A percentile compares a stretch with the other conserved stretches of the same genome.
Conservation (phyloP, 1,284 basidiomycete genomes). For the Marasmius sp. region DNA sequence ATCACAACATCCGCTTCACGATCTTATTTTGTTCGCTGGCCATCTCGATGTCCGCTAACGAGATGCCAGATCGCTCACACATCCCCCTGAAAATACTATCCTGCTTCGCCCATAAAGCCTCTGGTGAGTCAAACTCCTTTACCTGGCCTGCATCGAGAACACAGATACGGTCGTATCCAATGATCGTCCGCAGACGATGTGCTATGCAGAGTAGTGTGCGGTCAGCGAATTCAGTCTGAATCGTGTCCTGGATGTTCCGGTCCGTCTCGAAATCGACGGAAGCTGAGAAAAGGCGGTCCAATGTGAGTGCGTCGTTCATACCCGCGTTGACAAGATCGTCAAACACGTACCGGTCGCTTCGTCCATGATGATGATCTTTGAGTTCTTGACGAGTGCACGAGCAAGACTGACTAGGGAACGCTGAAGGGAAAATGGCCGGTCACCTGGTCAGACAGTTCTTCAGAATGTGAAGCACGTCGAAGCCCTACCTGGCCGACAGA, state of each 20-base stretch:
- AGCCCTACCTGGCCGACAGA: slow-evolving; percentile 6
- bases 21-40: slow-evolving; percentile 3
- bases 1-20: neutral
- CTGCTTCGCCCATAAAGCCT: slow-evolving; percentile 1
- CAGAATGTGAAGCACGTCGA: neutral
- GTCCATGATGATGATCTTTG: slow-evolving; percentile 13
- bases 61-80: slow-evolving; percentile 5
- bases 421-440: neutral
- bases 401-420: slow-evolving; percentile 8
- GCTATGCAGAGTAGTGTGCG: slow-evolving; percentile 70
- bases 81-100: slow-evolving; percentile 4
- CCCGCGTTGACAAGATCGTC: neutral
- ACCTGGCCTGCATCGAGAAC: slow-evolving; percentile 56
- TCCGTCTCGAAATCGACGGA: slow-evolving; percentile 73
- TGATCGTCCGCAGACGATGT: slow-evolving; percentile 60
- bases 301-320: neutral
- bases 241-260: slow-evolving; percentile 69
- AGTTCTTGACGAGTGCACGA: slow-evolving; percentile 14
- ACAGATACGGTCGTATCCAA: slow-evolving; percentile 60
- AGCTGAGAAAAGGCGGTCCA: slow-evolving; percentile 27
- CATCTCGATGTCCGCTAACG: neutral
- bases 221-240: slow-evolving; percentile 64
- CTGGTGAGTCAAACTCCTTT: slow-evolving; percentile 5
- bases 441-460: neutral
- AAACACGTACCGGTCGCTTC: slow-evolving; percentile 13